Evolutionary conservation across 768 basidiomycete species (phyloP), one percentile per base, ranked within the genome.

Genomic region (Daedaleopsis nitida): DNA sequence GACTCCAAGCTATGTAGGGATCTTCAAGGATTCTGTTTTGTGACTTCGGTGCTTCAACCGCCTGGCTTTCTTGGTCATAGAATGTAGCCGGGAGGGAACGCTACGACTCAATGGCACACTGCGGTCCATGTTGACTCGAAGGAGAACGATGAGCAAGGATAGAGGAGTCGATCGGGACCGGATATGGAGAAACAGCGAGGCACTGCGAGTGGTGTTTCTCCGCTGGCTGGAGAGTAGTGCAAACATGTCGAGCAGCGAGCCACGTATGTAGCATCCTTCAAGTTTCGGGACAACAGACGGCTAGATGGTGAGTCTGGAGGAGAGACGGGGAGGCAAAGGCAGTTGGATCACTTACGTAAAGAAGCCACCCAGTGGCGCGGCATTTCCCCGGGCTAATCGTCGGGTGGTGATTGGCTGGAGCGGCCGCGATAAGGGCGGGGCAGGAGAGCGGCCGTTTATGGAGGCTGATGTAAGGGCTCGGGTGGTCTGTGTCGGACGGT

Each of bases 391-490:
- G 34, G 38, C 21, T 51, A 63, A 63, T 63, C 62, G 45, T 11
- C 1, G 53, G 24, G 53, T 23, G n/a, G n/a, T 39, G 57, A 63
- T 63, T 63, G 62, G 62, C 57, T 55, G 51, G 27, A 9, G 32
- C 8, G 35, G 49, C n/a, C 32, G 62, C 62, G 62, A 63, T 63
- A 63, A 63, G 57, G 48, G 9, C 37, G 47, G 44, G 54, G 53
- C 53, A 52, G 27, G 51, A 54, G 21, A 16, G 34, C 17, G 17
- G 23, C 59, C 45, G 38, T 13, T 44, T 43, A 57, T 34, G 53
- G 53, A 48, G n/a, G 62, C 61, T 62, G 61, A 62, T 24, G 52
- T 58, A 62, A 58, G 52, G 50, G 24, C 27, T 32, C 27, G 55
- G 49, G 12, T 23, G 19, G 37, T 6, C 32, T 24, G 17, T 9